phyloP scores from a whole-genome alignment of 495 filamentous ascomycete species.

The Daldinia caldariorum region DNA sequence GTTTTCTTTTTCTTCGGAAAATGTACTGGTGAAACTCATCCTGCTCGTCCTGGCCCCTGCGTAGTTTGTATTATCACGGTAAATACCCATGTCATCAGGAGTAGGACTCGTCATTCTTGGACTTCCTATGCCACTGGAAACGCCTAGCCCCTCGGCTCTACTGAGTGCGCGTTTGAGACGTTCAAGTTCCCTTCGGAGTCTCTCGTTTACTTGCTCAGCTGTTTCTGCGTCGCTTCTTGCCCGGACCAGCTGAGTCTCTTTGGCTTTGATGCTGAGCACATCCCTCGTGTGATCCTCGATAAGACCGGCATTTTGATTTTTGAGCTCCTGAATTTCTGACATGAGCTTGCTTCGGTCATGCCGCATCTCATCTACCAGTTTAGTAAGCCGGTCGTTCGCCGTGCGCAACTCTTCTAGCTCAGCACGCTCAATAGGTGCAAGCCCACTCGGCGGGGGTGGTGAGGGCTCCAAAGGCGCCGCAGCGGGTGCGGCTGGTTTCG shows the following conservation, averaged over 20 bases:
- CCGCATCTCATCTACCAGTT: constrained; percentile 77
- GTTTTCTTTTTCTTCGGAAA: constrained; percentile 88
- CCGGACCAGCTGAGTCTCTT: constrained; percentile 95
- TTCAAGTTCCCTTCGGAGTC: constrained; percentile 88
- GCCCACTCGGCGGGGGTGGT: constrained; percentile 63
- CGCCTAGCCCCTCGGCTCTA: constrained; percentile 60
- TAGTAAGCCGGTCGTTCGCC: constrained; percentile 79
- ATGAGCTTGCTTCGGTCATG: constrained; percentile 76
- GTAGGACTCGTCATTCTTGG: constrained; percentile 58
- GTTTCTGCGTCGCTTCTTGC: constrained; percentile 90
- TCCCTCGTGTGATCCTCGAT: constrained; percentile 98
- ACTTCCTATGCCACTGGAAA: constrained; percentile 52
- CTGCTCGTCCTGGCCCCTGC: constrained; percentile 53
- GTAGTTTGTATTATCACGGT: constrained; percentile 61
- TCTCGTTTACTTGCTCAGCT: constrained; percentile 82
- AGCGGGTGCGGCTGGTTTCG: constrained; percentile 70
- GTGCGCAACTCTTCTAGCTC: constrained; percentile 88
- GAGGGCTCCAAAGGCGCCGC: constrained; percentile 53
- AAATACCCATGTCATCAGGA: constrained; percentile 62
- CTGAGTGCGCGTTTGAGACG: constrained; percentile 82
- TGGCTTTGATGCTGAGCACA: constrained; percentile 94
- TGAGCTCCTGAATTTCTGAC: constrained; percentile 85
- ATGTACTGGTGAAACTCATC: constrained; percentile 75
- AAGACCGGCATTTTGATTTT: constrained; percentile 93
- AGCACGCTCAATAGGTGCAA: constrained; percentile 79